These are phyloP conservation scores for Daldinia eschscholtzii DNA, from an alignment of 2,329 filamentous ascomycete genomes.

Conservation along the genomic window DNA sequence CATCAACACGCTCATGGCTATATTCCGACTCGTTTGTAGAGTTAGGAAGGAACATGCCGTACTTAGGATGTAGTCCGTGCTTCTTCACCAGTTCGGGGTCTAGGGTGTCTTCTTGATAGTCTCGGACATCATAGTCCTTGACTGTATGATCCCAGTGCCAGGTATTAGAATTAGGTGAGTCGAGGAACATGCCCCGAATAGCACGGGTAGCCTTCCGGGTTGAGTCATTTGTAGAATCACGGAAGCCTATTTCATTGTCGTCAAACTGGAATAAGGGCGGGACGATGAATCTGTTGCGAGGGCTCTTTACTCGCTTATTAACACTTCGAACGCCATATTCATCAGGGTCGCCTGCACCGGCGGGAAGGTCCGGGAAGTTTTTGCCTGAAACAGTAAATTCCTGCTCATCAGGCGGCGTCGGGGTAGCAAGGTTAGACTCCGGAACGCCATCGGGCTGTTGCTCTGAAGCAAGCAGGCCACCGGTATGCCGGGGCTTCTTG, in stretches of 20 bases:
- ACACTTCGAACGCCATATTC: constrained; percentile 65
- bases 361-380: constrained; percentile 55
- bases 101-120: constrained; percentile 63
- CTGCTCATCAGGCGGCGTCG: constrained; percentile 45
- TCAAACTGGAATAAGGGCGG: constrained; percentile 63
- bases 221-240: constrained; percentile 69
- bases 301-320: constrained; percentile 56
- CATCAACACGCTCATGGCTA: constrained; percentile 58
- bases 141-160: constrained; percentile 68
- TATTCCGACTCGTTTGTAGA: constrained; percentile 62
- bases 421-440: constrained; percentile 53
- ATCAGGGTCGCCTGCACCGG: constrained; percentile 62
- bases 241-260: constrained; percentile 69
- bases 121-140: constrained; percentile 65
- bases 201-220: constrained; percentile 65
- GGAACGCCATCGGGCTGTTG: constrained; percentile 51
- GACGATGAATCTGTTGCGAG: constrained; percentile 67
- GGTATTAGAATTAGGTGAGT: constrained; percentile 65
- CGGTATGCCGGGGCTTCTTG: constrained; percentile 62
- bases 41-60: constrained; percentile 64
- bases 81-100: constrained; percentile 64
- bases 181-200: constrained; percentile 66
- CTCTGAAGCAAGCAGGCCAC: constrained; percentile 55
- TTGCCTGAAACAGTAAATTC: constrained; percentile 44
- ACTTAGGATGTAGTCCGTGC: constrained; percentile 65